Evolutionary conservation across 2,329 filamentous ascomycete genomes (phyloP).

Genomic region (Exophiala sp.): DNA sequence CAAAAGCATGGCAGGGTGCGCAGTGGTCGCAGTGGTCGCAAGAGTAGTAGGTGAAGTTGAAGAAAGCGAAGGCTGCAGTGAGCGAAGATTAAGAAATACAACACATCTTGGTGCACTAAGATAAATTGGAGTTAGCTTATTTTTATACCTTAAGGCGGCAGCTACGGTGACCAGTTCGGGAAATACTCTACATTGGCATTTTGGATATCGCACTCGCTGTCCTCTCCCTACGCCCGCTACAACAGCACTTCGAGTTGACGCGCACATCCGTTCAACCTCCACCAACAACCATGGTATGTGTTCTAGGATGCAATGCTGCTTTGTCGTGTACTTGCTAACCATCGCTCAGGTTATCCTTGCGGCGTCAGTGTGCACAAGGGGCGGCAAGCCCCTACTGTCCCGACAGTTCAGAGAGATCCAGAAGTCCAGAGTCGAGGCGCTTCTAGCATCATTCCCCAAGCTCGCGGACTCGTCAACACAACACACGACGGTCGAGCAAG

Average conservation of each 20-base stretch:
- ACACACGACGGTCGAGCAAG: slow-evolving; percentile 96
- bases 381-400: slow-evolving; percentile 96
- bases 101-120: too few species aligned
- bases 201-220: background rate
- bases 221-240: background rate
- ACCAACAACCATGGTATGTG: background rate
- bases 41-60: background rate
- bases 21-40: background rate
- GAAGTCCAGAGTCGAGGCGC: slow-evolving; percentile 89
- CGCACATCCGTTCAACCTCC: background rate
- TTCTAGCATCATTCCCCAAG: slow-evolving; percentile 96
- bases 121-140: too few species aligned
- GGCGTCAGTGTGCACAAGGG: slow-evolving; percentile 96
- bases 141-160: background rate
- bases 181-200: slow-evolving; percentile 4
- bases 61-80: background rate
- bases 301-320: background rate
- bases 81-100: background rate
- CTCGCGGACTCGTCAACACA: slow-evolving; percentile 92
- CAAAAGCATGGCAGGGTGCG: background rate
- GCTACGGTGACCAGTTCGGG: background rate
- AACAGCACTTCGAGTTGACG: background rate
- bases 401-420: slow-evolving; percentile 98
- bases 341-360: slow-evolving; percentile 74
- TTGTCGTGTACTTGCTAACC: slow-evolving; percentile 8